These are phyloP conservation scores for Colletotrichum coccodes DNA, from an alignment of 2,329 filamentous ascomycete genomes.

Conservation along the genomic window DNA sequence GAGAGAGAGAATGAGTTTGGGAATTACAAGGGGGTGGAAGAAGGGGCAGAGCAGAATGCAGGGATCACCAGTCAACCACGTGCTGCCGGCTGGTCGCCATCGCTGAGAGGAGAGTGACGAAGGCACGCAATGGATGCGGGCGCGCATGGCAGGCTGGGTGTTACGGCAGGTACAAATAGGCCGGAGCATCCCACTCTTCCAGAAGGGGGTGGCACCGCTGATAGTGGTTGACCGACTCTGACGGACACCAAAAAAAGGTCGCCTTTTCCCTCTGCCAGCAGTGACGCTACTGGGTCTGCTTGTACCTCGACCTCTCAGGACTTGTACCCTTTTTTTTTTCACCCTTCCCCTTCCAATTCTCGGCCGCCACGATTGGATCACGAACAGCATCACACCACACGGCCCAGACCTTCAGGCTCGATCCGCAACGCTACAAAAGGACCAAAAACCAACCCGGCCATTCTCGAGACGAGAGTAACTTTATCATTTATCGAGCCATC, in stretches of 20 bases:
- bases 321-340: not conserved
- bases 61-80: not conserved
- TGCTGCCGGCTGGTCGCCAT: slow-evolving; percentile 19
- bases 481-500: no score
- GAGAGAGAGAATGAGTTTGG: not conserved
- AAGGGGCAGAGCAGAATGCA: not conserved
- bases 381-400: not conserved
- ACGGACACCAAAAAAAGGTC: not conserved
- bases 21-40: not conserved
- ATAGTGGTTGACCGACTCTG: slow-evolving; percentile 13
- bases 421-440: no score
- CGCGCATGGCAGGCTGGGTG: not conserved
- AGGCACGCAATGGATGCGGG: not conserved
- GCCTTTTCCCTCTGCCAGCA: not conserved
- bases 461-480: no score
- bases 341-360: not conserved
- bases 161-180: slow-evolving; percentile 31
- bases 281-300: not conserved
- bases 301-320: not conserved
- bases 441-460: no score
- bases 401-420: no score
- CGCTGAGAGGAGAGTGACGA: not conserved
- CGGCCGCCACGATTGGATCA: not conserved
- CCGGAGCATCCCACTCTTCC: slow-evolving; percentile 26
- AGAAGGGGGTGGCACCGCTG: slow-evolving; percentile 25